phyloP scores from a whole-genome alignment of 2,329 filamentous ascomycete species.

The Arthrobotrys sphaeroides region DNA sequence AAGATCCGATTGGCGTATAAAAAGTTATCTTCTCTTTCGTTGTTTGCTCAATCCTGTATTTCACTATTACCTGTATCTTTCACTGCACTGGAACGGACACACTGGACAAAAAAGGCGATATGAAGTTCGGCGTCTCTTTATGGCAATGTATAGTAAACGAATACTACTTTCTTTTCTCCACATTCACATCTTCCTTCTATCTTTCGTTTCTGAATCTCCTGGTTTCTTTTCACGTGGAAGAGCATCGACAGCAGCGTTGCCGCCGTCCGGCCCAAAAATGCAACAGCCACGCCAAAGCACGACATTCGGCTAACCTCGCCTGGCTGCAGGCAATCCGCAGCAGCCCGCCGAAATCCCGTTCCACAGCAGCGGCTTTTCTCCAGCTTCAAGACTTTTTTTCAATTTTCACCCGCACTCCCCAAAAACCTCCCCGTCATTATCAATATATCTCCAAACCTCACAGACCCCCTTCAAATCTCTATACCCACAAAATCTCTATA shows the following conservation, averaged over 20 bases:
- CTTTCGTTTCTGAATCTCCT: not conserved
- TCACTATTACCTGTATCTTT: not conserved
- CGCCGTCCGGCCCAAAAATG: not conserved
- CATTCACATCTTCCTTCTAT: too few species aligned
- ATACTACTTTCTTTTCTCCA: not conserved
- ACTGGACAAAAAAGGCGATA: not conserved
- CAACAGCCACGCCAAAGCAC: not conserved
- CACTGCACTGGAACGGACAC: not conserved
- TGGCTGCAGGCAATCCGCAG: not conserved
- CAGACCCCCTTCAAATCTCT: too few species aligned
- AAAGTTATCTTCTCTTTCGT: not conserved
- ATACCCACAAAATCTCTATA: too few species aligned
- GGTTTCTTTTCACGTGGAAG: not conserved
- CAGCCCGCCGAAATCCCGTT: not conserved
- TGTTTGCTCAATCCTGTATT: not conserved
- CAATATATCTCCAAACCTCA: not conserved
- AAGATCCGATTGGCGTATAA: not conserved
- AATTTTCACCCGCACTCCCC: too few species aligned
- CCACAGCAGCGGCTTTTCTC: not conserved
- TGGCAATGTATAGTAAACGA: slow-evolving; percentile 29
- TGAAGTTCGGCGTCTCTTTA: slow-evolving; percentile 23
- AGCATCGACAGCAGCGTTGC: not conserved
- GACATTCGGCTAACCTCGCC: slow-evolving; percentile 22
- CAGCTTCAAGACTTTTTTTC: too few species aligned
- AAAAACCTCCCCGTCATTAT: too few species aligned